Conservation (phyloP, 2,329 filamentous ascomycete species). For the Arthroderma sp. region DNA sequence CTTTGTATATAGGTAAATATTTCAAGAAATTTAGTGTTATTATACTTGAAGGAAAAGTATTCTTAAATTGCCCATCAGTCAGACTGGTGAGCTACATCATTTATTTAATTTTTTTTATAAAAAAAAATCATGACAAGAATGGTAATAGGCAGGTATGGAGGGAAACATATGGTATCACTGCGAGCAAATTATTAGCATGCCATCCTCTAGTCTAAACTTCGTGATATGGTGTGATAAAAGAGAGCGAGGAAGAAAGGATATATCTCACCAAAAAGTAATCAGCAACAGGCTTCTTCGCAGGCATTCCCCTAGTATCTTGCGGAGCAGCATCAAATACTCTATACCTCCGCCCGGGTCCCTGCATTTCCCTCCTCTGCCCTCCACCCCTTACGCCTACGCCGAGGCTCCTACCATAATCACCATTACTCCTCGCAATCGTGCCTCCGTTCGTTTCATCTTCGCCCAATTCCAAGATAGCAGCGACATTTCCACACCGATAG, state of each 20-base stretch:
- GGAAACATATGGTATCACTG: too few species aligned
- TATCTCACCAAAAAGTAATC: constrained; percentile 70
- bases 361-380: constrained; percentile 29
- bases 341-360: constrained; percentile 77
- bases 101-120: too few species aligned
- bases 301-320: constrained; percentile 93
- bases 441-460: constrained; percentile 71
- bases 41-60: too few species aligned
- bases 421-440: constrained; percentile 51
- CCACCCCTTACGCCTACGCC: constrained; percentile 35
- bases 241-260: background rate
- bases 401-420: constrained; percentile 30
- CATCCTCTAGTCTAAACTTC: too few species aligned
- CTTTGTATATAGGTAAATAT: too few species aligned
- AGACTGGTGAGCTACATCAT: too few species aligned
- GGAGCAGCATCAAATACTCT: constrained; percentile 92
- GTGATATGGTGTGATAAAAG: background rate
- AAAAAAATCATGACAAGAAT: too few species aligned
- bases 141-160: too few species aligned
- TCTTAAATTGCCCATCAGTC: too few species aligned
- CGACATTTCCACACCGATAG: constrained; percentile 90
- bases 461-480: constrained; percentile 80
- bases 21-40: too few species aligned
- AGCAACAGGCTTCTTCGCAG: constrained; percentile 93
- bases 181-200: too few species aligned